Base-by-base conservation (phyloP, 352 stramenopile species). In the Globisporangium iwayamae region DNA sequence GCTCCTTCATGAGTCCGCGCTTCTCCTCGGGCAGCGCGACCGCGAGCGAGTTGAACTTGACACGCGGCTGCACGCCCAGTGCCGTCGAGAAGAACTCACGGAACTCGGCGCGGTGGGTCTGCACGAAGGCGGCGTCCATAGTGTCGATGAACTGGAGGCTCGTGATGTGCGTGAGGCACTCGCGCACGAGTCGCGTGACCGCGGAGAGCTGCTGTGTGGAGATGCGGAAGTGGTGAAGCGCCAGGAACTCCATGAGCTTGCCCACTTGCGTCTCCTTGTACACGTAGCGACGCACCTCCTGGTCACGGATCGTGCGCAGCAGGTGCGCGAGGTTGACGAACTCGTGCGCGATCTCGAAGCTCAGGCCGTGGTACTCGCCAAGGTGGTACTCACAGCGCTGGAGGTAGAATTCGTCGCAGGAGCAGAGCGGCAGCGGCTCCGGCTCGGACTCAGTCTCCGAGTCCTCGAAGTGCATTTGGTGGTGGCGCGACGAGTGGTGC, bases 191-290 rank as follows among this genome's bases (percentile, higher is more conserved):
- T 45, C 63, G 68, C 14, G 72, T 71, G 36, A 84, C 64, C 20
- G 72, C 77, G 30, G 74, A 73, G 62, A 84, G 69, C 70, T 84
- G 76, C 55, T 73, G 51, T 41, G 76, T 61, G 65, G 65, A 82
- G 62, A 81, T 74, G 14, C 68, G 69, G 61, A 82, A 84, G 69
- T 76, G 72, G 45, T 66, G 61, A 60, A 84, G 66, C 43, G 73
- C 72, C n/a, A 84, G 66, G 64, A 77, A 84, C 69, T 84, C 76
- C 67, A 84, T 82, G 41, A 84, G 71, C 38, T 84, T 81, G 60
- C 76, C 76, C 55, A 84, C 76, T 56, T 82, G 76, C 18, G 67
- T 84, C 62, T 77, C 72, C 58, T 82, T 64, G 65, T 72, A 84
- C 58, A 84, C 74, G 57, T 82, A 84, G 46, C 72, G 73, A 9